Evolutionary conservation across 257 asterid species (phyloP), one percentile per base, ranked within the genome.

Genomic region (Petunia axillaris): DNA sequence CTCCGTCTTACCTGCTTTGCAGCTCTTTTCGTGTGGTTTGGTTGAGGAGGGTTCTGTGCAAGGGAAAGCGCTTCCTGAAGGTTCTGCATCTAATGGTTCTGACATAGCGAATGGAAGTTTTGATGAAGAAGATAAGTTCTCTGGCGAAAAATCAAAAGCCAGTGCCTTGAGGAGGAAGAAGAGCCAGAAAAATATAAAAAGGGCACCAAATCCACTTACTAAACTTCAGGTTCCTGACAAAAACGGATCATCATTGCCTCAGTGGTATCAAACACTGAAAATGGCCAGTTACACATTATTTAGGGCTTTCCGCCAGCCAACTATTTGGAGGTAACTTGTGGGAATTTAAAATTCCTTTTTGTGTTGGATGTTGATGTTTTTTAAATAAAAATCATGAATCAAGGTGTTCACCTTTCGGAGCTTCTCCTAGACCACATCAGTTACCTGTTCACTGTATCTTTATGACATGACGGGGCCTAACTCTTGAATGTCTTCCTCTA

Each of bases 291-390:
- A 85, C 82, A 80, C 97, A 57, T 81, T 93, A 85, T 88, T 95
- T 73, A 77, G 78, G 84, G 96, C 99, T 79, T 93, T 95, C 86
- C 85, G 89, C 81, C 97, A 89, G 90, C 99, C 98, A 84, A 83
- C 90, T 75, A 95, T 95, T 81, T 82, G 91, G 83, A 90, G 99
- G 99, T 95, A 90, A 89, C 57, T 83, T 70, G 80, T 80, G 44
- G 14, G 48, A 53, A 25, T 57, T 79, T 64, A 37, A 53, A 40
- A 11, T 80, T 78, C 75, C 8, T n/a, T 76, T 81, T 55, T 55
- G 60, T 80, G 36, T 77, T 66, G 50, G 66, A 57, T 80, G 36
- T 77, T 66, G 50, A 71, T 81, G 54, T 39, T 78, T n/a, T 64
- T 79, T 80, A 74, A 73, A 8, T 25, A 50, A 59, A 64, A 78